Evolutionary conservation across 352 stramenopile species (phyloP).

Genomic region (Globisporangium camurandrum): DNA sequence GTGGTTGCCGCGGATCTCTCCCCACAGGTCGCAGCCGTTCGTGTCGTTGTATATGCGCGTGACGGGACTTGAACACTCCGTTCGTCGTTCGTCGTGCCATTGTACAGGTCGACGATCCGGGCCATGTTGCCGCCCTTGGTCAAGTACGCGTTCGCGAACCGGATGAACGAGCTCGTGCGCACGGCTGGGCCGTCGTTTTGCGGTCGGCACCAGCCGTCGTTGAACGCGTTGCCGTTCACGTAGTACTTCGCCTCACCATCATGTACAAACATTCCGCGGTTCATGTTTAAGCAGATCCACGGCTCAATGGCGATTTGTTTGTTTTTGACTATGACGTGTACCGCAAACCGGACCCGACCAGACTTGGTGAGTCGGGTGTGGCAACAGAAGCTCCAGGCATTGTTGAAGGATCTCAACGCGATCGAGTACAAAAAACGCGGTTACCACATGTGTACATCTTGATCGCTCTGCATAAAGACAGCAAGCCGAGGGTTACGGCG

Average conservation of each 20-base stretch:
- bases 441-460: slow-evolving; percentile 41
- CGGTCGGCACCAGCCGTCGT: slow-evolving; percentile 17
- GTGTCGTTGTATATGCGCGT: no score
- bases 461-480: slow-evolving; percentile 27
- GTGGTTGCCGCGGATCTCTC: slow-evolving; percentile 18
- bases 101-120: no score
- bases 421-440: slow-evolving; percentile 46
- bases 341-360: background rate
- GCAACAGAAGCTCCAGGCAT: slow-evolving; percentile 16
- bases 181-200: slow-evolving; percentile 20
- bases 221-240: slow-evolving; percentile 16
- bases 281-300: background rate
- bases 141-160: no score
- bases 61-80: no score
- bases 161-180: slow-evolving; percentile 18
- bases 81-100: no score
- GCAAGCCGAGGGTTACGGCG: slow-evolving; percentile 6
- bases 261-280: no score
- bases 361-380: background rate
- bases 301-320: background rate
- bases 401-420: slow-evolving; percentile 21
- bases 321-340: background rate
- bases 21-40: no score
- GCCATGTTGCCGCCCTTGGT: slow-evolving; percentile 13
- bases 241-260: slow-evolving; percentile 24